A percentile compares a stretch with the other conserved stretches of the same genome.
These are phyloP conservation scores for Tarenaya hassleriana DNA, from an alignment of 345 rosid species.

Conservation along the genomic window DNA sequence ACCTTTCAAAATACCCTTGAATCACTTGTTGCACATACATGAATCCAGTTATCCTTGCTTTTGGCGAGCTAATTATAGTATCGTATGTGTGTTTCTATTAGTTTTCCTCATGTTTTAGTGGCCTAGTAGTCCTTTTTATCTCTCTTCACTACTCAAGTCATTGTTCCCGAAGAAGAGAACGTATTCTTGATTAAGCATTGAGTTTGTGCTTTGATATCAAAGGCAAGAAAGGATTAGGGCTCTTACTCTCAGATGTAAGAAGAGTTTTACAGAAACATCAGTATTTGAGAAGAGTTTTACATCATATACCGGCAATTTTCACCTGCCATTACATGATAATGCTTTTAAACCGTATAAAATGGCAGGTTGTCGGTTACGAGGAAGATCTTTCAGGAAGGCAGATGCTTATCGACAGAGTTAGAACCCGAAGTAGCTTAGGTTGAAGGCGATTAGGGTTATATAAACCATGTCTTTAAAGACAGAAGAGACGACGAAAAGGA, in stretches of 20 bases:
- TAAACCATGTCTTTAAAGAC: too few species aligned
- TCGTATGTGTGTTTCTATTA: too few species aligned
- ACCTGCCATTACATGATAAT: constrained; percentile 12
- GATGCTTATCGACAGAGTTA: constrained; percentile 92
- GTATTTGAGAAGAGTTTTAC: too few species aligned
- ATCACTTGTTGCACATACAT: not conserved
- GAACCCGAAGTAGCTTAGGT: constrained; percentile 67
- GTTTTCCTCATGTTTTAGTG: too few species aligned
- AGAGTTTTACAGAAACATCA: too few species aligned
- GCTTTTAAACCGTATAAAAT: not conserved
- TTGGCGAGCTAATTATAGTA: too few species aligned
- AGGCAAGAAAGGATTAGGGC: not conserved
- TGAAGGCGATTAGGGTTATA: constrained; percentile 20
- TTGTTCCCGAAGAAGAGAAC: too few species aligned
- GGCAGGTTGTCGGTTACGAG: constrained; percentile 86
- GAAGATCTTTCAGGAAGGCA: constrained; percentile 94
- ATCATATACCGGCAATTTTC: not conserved
- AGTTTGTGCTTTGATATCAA: not conserved
- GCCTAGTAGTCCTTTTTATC: not conserved
- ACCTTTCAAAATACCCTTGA: not conserved
- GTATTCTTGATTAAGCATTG: not conserved
- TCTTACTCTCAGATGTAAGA: not conserved
- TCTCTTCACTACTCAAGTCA: too few species aligned
- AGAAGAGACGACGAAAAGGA: too few species aligned
- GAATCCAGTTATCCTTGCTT: not conserved